Conservation (phyloP, 345 rosid genomes). For the Ailanthus altissimus region DNA sequence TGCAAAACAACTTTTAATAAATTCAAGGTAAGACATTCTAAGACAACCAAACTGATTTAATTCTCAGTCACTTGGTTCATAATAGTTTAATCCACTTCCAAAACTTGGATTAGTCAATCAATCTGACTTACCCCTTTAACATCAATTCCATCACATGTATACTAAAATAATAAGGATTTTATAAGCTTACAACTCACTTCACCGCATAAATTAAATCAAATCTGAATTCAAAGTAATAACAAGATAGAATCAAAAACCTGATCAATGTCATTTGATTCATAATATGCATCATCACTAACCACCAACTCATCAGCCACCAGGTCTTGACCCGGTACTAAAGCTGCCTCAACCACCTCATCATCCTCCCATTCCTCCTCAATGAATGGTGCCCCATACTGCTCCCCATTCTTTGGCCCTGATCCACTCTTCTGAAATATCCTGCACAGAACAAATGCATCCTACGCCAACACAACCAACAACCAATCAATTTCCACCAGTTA, state of each 20-base stretch:
- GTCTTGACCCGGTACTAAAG: slow-evolving; percentile 49
- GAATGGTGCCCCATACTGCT: slow-evolving; percentile 95
- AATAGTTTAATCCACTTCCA: neutral
- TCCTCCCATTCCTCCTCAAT: slow-evolving; percentile 96
- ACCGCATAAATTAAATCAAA: neutral
- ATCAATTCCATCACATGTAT: neutral
- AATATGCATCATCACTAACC: slow-evolving; percentile 47
- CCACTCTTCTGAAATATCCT: slow-evolving; percentile 97
- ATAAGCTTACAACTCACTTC: neutral
- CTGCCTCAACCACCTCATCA: slow-evolving; percentile 43
- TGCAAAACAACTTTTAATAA: neutral
- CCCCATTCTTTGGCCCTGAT: slow-evolving; percentile 95
- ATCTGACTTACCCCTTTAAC: too few species aligned
- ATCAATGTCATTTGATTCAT: slow-evolving; percentile 51
- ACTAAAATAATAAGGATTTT: neutral
- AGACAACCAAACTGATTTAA: neutral
- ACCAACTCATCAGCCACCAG: slow-evolving; percentile 42
- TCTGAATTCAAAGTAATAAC: neutral
- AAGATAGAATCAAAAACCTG: slow-evolving; percentile 51
- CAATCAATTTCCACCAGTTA: slow-evolving; percentile 14
- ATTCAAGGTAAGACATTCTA: neutral
- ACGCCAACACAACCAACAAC: slow-evolving; percentile 29
- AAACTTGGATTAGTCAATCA: too few species aligned
- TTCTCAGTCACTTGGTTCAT: neutral
- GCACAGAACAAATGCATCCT: slow-evolving; percentile 89